phyloP scores from a whole-genome alignment of 2,329 filamentous ascomycete species.

The Arachnopeziza araneosa region DNA sequence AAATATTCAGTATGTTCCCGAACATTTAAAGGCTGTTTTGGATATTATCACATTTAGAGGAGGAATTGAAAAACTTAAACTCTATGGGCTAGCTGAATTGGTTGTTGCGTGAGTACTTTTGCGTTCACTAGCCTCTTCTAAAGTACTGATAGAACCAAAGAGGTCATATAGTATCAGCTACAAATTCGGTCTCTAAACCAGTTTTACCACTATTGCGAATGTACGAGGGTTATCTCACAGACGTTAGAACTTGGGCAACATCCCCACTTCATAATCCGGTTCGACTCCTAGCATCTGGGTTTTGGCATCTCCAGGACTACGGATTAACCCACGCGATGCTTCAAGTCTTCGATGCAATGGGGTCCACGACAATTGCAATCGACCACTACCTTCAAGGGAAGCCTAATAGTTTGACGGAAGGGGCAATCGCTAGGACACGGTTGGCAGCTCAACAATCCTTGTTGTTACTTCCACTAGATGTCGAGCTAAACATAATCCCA shows the following conservation, averaged over 20 bases:
- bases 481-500: neutral
- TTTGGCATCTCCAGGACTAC: neutral
- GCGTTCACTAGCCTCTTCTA: neutral
- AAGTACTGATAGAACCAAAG: neutral
- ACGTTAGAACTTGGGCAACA: neutral
- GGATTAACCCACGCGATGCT: neutral
- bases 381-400: slow-evolving; percentile 1
- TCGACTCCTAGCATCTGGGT: neutral
- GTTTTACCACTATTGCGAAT: neutral
- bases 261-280: neutral
- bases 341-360: neutral
- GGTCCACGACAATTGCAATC: neutral
- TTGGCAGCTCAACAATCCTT: neutral
- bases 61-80: slow-evolving; percentile 1
- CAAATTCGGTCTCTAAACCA: neutral
- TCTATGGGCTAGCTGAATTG: neutral
- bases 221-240: neutral
- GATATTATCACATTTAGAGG: neutral
- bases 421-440: neutral
- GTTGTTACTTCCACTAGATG: neutral
- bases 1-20: neutral
- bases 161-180: neutral
- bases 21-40: slow-evolving; percentile 3
- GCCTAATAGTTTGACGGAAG: neutral
- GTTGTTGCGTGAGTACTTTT: neutral